Evolutionary conservation across 75 land plant species (phyloP), one percentile per base, ranked within the genome.

Genomic region (Pinus albicaulis): DNA sequence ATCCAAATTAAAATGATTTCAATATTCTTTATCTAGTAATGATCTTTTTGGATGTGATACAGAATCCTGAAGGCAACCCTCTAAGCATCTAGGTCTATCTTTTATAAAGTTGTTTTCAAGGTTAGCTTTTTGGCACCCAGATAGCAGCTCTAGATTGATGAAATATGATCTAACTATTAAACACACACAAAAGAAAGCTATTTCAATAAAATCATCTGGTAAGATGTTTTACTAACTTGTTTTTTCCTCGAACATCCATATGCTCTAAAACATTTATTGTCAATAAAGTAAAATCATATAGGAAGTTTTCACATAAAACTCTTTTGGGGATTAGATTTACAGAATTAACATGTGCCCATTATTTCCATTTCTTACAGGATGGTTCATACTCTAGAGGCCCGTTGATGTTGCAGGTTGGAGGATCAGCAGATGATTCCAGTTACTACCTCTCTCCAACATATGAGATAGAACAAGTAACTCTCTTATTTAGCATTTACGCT

Each of bases 351-450:
- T 8, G 6, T 41, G 3, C 53, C 10, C 23, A 0, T 41, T 14
- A 41, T 53, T 74, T 56, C 55, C 56, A 24, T 60, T 60, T 81
- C 57, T 83, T 72, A 57, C 88, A 98, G 99, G 99, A 98, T 87
- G 99, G 99, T 58, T 89, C 99, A 31, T 98, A 95, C 80, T 98
- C 99, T 36, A 87, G 98, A 79, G 99, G 99, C 20, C 99, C 99
- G 3, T 41, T 92, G 44, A 78, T 83, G 38, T 86, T 98, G 68
- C 85, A 92, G 7, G 82, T 91, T 68, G 91, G 90, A 71, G 90
- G 77, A 19, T 71, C 75, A 36, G 72, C 53, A 61, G 84, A 84
- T 70, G 94, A 81, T 5, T 74, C 83, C 1, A 88, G 81, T 31
- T 89, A 90, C 77, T 91, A 81, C 72, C 74, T 85, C 61, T 80